phyloP scores from a whole-genome alignment of 768 basidiomycete genomes.

The Leccinum uliginosum region DNA sequence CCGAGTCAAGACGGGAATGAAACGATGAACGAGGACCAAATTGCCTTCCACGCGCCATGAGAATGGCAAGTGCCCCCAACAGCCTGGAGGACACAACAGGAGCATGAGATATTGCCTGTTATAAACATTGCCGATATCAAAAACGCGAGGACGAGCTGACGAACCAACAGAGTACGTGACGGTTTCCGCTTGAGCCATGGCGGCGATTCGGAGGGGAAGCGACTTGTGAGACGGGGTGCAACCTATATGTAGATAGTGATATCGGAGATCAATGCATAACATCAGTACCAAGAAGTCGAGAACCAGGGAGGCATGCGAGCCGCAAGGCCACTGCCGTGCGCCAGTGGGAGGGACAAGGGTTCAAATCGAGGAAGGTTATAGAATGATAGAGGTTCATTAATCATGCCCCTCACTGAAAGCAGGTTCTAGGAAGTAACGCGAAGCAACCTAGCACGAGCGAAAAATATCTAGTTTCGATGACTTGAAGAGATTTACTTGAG shows the following conservation, averaged over 20 bases:
- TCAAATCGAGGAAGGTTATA: not conserved
- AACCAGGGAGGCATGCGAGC: not conserved
- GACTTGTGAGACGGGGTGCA: not conserved
- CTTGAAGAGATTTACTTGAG: too few relatives aligned
- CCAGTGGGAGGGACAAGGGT: not conserved
- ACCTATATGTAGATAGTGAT: slow-evolving; percentile 2
- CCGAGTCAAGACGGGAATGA: not conserved
- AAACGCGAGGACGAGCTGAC: slow-evolving; percentile 31
- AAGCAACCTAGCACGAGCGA: not conserved
- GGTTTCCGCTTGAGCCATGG: slow-evolving; percentile 23
- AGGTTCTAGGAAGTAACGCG: not conserved
- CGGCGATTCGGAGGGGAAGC: not conserved
- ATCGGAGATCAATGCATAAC: not conserved
- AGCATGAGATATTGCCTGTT: slow-evolving; percentile 31
- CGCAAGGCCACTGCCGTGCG: not conserved
- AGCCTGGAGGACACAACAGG: too few relatives aligned
- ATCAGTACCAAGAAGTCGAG: not conserved
- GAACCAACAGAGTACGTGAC: slow-evolving; percentile 28
- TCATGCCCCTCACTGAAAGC: not conserved
- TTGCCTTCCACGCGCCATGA: slow-evolving; percentile 16
- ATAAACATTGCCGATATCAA: slow-evolving; percentile 37
- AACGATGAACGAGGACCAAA: too few relatives aligned
- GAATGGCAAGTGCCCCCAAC: not conserved
- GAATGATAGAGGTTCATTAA: slow-evolving; percentile 1
- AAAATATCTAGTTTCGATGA: too few relatives aligned